These are phyloP conservation scores for Trichophyton rubrum DNA, from an alignment of 2,329 filamentous ascomycete species.

Conservation along the genomic window DNA sequence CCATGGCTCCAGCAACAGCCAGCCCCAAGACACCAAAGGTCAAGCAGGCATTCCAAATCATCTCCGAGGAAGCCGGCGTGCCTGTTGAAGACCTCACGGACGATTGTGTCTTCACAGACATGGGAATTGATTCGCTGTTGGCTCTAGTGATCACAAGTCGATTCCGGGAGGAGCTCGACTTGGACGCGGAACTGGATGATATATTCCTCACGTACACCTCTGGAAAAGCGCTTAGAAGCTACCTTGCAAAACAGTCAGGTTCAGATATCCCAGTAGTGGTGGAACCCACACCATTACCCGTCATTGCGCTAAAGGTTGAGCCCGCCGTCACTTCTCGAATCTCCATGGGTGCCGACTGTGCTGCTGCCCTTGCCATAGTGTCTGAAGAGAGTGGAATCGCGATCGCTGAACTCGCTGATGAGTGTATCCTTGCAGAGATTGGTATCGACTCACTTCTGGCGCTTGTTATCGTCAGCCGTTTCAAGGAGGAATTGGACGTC, in stretches of 20 bases:
- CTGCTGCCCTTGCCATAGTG: constrained; percentile 2
- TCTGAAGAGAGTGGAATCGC: constrained; percentile 12
- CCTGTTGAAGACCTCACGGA: constrained; percentile 6
- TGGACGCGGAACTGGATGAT: constrained; percentile 17
- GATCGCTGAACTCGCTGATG: constrained; percentile 7
- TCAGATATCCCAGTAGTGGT: not conserved
- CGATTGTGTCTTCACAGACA: constrained; percentile 11
- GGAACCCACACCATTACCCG: not conserved
- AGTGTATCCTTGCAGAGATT: constrained; percentile 6
- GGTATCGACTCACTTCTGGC: constrained; percentile 12
- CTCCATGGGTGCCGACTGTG: not conserved
- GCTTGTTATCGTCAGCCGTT: constrained; percentile 4
- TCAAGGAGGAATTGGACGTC: constrained; percentile 20
- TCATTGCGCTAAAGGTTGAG: not conserved
- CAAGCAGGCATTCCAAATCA: constrained; percentile 5
- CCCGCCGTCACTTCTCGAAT: not conserved
- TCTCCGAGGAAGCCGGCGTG: constrained; percentile 11
- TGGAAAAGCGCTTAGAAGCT: not conserved
- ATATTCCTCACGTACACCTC: constrained; percentile 18
- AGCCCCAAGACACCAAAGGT: not conserved
- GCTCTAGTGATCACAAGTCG: constrained; percentile 25
- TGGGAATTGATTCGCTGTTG: constrained; percentile 29
- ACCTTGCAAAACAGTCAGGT: not conserved
- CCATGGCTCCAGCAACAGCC: not conserved
- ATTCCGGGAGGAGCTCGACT: constrained; percentile 20